Base-by-base conservation (phyloP, 352 stramenopile species). In the Phytophthora pisi region DNA sequence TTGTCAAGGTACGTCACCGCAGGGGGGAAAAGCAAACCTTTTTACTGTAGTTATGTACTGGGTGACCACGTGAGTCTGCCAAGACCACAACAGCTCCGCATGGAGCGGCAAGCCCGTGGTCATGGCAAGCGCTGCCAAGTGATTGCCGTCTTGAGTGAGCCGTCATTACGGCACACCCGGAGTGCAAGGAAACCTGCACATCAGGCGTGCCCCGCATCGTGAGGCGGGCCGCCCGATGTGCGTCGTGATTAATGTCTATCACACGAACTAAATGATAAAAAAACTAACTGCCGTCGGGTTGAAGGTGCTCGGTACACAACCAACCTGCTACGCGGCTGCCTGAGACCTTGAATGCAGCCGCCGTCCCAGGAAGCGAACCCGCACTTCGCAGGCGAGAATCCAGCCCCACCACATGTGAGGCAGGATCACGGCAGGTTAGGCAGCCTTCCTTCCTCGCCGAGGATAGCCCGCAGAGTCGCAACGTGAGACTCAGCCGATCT, bases 181-280 rank as follows among this genome's bases (percentile, higher is more conserved):
- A 18, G 40, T 23, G 40, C 40, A 42, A 42, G 2, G 34, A 42
- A 16, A 42, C 11, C 34, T 42, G 34, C 34, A 42, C 34, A 42
- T 42, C 11, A 10, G 34, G 34, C 30, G 30, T 9, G 30, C 30
- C 11, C 28, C 43, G 43, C 43, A 42, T 42, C 10, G 45, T 54
- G 47, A 54, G 47, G 50, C 50, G 50, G 50, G 50, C 50, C 10
- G 23, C 46, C 9, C 26, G 43, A 49, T 49, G 24, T 24, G 43
- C 43, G 43, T 26, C 43, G 26, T 42, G 50, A 55, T 55, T 55
- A 55, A 40, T n/a, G 8, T 28, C 6, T 30, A 30, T 6, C 8
- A 9, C 26, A 55, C 50, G 50, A 55, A 55, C 50, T 55, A 55
- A 55, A 55, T 55, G 50, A 55, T 42, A 23, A 40, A 49, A 46